phyloP scores from a whole-genome alignment of 768 basidiomycete species.

The Auricularia auricula-judae region DNA sequence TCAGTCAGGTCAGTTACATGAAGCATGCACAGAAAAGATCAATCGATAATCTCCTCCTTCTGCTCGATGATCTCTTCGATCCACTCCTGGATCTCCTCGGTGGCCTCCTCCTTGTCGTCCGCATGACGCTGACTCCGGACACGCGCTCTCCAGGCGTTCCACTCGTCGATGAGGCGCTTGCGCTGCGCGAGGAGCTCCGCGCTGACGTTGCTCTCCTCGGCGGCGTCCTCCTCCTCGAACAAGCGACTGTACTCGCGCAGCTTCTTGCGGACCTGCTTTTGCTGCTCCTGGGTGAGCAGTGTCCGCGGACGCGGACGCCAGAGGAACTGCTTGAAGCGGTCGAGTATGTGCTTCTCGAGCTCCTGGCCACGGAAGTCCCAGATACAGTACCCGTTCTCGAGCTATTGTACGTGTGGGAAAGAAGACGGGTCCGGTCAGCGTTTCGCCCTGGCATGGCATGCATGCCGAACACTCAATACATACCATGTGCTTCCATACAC shows the following conservation, averaged over 20 bases:
- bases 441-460: neutral
- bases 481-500: constrained; percentile 91
- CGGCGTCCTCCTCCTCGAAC: constrained; percentile 96
- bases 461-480: constrained; percentile 16
- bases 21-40: constrained; percentile 1
- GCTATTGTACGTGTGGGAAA: constrained; percentile 32
- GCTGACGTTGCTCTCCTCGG: constrained; percentile 88
- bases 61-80: constrained; percentile 90
- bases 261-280: constrained; percentile 76
- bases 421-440: constrained; percentile 7
- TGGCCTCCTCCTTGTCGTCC: constrained; percentile 41
- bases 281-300: constrained; percentile 77
- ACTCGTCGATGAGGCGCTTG: constrained; percentile 90
- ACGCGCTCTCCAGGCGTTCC: constrained; percentile 90
- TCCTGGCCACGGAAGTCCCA: constrained; percentile 99
- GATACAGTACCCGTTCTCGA: constrained; percentile 91
- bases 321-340: constrained; percentile 97
- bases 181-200: constrained; percentile 87
- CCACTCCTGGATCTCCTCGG: constrained; percentile 91
- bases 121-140: constrained; percentile 31
- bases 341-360: constrained; percentile 75
- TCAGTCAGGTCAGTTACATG: neutral
- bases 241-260: constrained; percentile 81
- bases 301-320: constrained; percentile 95
- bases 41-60: constrained; percentile 61